A percentile compares a stretch with the other conserved stretches of the same genome.
phyloP scores from a whole-genome alignment of 768 basidiomycete species.

The Boletus fagicola region DNA sequence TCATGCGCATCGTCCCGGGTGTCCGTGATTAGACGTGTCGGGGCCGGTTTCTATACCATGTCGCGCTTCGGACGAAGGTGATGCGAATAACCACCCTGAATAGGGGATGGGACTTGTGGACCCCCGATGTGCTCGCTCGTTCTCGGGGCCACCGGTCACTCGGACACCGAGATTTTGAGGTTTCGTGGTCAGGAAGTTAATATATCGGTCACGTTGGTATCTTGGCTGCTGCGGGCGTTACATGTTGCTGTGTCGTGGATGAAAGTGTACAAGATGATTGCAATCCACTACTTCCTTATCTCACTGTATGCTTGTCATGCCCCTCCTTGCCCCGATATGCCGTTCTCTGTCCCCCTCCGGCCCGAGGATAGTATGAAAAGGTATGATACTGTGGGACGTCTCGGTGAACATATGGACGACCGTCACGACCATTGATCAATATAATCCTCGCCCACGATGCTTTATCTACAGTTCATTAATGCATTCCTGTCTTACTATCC shows the following conservation, averaged over 20 bases:
- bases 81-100: neutral
- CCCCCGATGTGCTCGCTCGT: neutral
- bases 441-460: neutral
- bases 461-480: too few relatives aligned
- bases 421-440: neutral
- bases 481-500: too few relatives aligned
- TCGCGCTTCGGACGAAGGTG: neutral
- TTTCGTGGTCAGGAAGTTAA: neutral
- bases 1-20: neutral
- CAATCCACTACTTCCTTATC: neutral
- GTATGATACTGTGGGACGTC: too few relatives aligned
- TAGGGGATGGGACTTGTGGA: neutral
- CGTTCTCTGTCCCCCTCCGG: neutral
- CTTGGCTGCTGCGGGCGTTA: too few relatives aligned
- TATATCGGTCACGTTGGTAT: neutral
- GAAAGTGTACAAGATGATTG: neutral
- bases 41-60: neutral
- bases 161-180: neutral
- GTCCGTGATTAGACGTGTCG: neutral
- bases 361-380: neutral
- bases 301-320: too few relatives aligned
- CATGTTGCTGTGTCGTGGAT: neutral
- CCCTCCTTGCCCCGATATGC: too few relatives aligned
- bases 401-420: neutral
- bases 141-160: neutral